Conservation (phyloP, 441 rosid genomes). For the Daphne laureola region DNA sequence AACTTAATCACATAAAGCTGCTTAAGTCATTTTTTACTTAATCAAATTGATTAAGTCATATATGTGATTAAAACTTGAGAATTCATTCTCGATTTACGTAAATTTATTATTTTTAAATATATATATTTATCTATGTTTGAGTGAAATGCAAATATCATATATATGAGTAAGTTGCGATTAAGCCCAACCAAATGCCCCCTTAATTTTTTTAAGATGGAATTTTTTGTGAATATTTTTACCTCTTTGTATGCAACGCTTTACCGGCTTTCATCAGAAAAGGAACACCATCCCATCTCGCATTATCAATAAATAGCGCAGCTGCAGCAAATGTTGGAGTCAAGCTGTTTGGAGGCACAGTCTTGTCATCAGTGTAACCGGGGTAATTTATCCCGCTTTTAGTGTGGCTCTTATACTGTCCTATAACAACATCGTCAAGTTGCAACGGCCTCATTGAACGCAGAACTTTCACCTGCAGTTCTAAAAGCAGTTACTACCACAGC, state of each 20-base stretch:
- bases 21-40: too few relatives aligned
- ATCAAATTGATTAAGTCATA: too few relatives aligned
- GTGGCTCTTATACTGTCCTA: constrained; percentile 89
- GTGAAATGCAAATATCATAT: too few relatives aligned
- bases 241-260: constrained; percentile 71
- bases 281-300: constrained; percentile 97
- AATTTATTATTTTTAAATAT: too few relatives aligned
- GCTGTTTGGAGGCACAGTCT: constrained; percentile 74
- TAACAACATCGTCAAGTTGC: constrained; percentile 61
- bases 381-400: constrained; percentile 61
- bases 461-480: constrained; percentile 64
- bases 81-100: too few relatives aligned
- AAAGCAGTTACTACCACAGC: constrained; percentile 4
- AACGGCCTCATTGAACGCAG: constrained; percentile 85
- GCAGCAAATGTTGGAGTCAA: constrained; percentile 93
- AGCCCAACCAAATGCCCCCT: too few relatives aligned
- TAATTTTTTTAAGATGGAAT: not conserved
- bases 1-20: too few relatives aligned
- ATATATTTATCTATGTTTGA: too few relatives aligned
- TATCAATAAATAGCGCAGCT: constrained; percentile 86
- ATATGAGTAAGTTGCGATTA: too few relatives aligned
- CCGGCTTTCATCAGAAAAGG: constrained; percentile 97
- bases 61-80: too few relatives aligned
- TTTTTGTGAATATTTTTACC: constrained; percentile 24
- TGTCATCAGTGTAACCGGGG: constrained; percentile 79